A percentile compares a stretch with the other conserved stretches of the same genome.
phyloP scores from a whole-genome alignment of 1,284 basidiomycete genomes.

The Tausonia pullulans region DNA sequence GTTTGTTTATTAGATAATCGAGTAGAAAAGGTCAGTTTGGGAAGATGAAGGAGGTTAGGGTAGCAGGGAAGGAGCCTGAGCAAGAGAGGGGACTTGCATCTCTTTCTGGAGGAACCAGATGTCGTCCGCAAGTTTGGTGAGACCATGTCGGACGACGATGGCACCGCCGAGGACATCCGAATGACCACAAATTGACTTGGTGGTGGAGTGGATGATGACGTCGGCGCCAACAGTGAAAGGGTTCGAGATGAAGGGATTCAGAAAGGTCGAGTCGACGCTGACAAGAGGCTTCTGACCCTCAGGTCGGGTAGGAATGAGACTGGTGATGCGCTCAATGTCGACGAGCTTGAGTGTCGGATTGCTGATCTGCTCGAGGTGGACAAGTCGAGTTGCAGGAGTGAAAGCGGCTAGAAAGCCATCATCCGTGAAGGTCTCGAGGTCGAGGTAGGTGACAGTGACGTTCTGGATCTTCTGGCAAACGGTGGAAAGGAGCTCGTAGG shows the following conservation, averaged over 20 bases:
- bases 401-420: neutral
- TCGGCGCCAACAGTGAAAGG: constrained; percentile 47
- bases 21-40: neutral
- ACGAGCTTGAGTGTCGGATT: constrained; percentile 74
- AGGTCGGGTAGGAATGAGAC: constrained; percentile 40
- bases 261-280: constrained; percentile 82
- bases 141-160: constrained; percentile 47
- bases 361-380: constrained; percentile 92
- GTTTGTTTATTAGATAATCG: too few species aligned
- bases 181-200: constrained; percentile 1
- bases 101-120: constrained; percentile 67
- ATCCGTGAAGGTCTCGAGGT: neutral
- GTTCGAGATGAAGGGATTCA: constrained; percentile 82
- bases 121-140: constrained; percentile 37
- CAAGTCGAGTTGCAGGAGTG: constrained; percentile 43
- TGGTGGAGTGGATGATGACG: neutral
- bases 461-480: neutral
- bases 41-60: neutral
- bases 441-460: neutral
- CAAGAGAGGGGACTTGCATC: constrained; percentile 45
- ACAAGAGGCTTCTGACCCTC: constrained; percentile 42
- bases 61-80: neutral
- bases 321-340: constrained; percentile 55
- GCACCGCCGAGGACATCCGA: constrained; percentile 50
- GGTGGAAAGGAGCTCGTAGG: neutral